A percentile compares a stretch with the other conserved stretches of the same genome.
Conservation (phyloP, 257 asterid species). For the Fraxinus quadrangulata region DNA sequence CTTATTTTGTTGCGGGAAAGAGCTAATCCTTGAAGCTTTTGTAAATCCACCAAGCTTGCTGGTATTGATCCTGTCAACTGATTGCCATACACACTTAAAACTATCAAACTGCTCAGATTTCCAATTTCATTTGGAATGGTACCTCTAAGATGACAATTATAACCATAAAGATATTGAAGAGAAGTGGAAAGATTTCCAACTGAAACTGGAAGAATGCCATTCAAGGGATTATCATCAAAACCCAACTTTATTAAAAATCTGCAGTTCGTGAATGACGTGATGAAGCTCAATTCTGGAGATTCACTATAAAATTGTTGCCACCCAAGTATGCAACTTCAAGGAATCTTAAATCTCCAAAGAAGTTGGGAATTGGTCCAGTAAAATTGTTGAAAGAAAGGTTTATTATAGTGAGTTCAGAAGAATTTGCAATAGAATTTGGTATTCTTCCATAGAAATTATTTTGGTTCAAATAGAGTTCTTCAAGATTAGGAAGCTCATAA, state of each 20-base stretch:
- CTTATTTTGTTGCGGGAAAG: too few relatives aligned
- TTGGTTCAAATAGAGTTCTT: too few relatives aligned
- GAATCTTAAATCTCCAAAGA: slow-evolving; percentile 8
- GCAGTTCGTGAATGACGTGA: slow-evolving; percentile 18
- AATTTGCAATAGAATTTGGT: slow-evolving; percentile 9
- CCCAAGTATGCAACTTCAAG: background rate
- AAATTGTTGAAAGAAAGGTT: slow-evolving; percentile 6
- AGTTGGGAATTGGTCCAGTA: slow-evolving; percentile 26
- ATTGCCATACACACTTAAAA: slow-evolving; percentile 2
- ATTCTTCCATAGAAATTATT: too few relatives aligned
- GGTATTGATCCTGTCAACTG: slow-evolving; percentile 27
- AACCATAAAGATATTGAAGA: background rate
- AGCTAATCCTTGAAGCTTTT: background rate
- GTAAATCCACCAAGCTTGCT: slow-evolving; percentile 5
- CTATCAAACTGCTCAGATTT: slow-evolving; percentile 13
- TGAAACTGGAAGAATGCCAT: slow-evolving; percentile 24
- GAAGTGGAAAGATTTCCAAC: slow-evolving; percentile 31
- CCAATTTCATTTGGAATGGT: slow-evolving; percentile 3
- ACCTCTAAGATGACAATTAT: too few relatives aligned
- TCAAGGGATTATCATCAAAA: slow-evolving; percentile 8
- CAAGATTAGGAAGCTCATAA: slow-evolving; percentile 12
- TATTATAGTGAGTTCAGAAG: slow-evolving; percentile 6
- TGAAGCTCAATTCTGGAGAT: slow-evolving; percentile 16
- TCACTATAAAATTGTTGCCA: slow-evolving; percentile 22
- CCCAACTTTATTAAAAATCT: slow-evolving; percentile 7